Conservation (phyloP, 306 rosid genomes). For the Canavalia gladiata region DNA sequence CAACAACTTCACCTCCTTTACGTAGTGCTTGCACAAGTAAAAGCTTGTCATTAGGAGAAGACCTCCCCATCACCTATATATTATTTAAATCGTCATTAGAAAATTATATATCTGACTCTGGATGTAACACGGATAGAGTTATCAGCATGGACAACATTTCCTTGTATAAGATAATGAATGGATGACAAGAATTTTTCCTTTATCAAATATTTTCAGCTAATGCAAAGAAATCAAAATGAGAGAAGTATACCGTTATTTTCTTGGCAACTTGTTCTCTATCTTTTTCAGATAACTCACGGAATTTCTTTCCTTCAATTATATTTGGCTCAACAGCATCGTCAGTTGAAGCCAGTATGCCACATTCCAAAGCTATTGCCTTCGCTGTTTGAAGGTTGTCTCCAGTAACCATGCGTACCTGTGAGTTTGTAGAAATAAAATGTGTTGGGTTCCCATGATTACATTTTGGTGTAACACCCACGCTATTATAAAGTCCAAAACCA, state of each 20-base stretch:
- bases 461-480: slow-evolving; percentile 36
- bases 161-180: slow-evolving; percentile 27
- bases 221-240: slow-evolving; percentile 31
- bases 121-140: slow-evolving; percentile 19
- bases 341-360: slow-evolving; percentile 81
- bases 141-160: slow-evolving; percentile 31
- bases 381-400: slow-evolving; percentile 98
- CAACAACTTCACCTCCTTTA: slow-evolving; percentile 92
- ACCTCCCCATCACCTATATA: slow-evolving; percentile 94
- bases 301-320: slow-evolving; percentile 87
- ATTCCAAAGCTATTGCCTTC: slow-evolving; percentile 94
- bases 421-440: slow-evolving; percentile 35
- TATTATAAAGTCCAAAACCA: slow-evolving; percentile 41
- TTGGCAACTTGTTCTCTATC: slow-evolving; percentile 82
- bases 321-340: slow-evolving; percentile 82
- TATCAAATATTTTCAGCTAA: slow-evolving; percentile 41
- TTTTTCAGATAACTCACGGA: slow-evolving; percentile 77
- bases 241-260: slow-evolving; percentile 67
- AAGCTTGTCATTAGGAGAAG: slow-evolving; percentile 99
- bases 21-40: slow-evolving; percentile 98
- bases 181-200: slow-evolving; percentile 19
- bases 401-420: slow-evolving; percentile 96
- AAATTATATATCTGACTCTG: slow-evolving; percentile 1
- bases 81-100: slow-evolving; percentile 38
- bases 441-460: slow-evolving; percentile 46